Percentiles rank a stretch among this genome's conserved stretches.
Evolutionary conservation across 176 grass and related monocot genomes (phyloP).

Genomic region (Hsuehochloa calcarea): DNA sequence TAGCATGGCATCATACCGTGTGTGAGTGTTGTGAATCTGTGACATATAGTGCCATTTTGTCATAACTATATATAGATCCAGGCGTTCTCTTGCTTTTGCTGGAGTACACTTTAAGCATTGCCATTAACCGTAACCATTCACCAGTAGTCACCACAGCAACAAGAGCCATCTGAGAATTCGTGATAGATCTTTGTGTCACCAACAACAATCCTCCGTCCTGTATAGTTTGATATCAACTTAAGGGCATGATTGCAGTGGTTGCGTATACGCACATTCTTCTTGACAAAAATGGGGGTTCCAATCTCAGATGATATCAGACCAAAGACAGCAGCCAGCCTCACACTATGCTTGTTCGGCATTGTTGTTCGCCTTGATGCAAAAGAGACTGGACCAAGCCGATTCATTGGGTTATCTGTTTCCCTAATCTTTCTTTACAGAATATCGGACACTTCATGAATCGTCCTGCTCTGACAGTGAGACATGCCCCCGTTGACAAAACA

Average conservation of each 20-base stretch:
- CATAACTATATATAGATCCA: neutral
- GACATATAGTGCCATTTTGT: neutral
- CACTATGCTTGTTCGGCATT: constrained; percentile 63
- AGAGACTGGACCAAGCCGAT: constrained; percentile 15
- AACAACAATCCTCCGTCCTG: constrained; percentile 58
- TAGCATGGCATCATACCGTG: neutral
- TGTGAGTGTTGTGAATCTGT: neutral
- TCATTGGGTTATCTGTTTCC: constrained; percentile 28
- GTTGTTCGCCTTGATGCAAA: constrained; percentile 23
- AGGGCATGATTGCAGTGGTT: constrained; percentile 71
- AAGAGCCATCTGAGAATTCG: constrained; percentile 72
- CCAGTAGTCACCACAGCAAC: constrained; percentile 91
- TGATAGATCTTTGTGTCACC: constrained; percentile 78
- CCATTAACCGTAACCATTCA: constrained; percentile 33
- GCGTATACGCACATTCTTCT: constrained; percentile 90
- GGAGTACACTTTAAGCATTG: neutral
- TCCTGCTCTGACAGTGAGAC: constrained; percentile 42
- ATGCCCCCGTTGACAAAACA: constrained; percentile 72
- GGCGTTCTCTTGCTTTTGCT: neutral
- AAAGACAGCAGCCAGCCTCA: constrained; percentile 71
- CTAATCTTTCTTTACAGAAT: constrained; percentile 58
- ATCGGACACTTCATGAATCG: constrained; percentile 61
- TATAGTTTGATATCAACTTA: constrained; percentile 75
- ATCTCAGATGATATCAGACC: constrained; percentile 65
- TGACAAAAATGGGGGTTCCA: constrained; percentile 66